phyloP scores from a whole-genome alignment of 208 protist genomes.

The Trichomonas tenax region DNA sequence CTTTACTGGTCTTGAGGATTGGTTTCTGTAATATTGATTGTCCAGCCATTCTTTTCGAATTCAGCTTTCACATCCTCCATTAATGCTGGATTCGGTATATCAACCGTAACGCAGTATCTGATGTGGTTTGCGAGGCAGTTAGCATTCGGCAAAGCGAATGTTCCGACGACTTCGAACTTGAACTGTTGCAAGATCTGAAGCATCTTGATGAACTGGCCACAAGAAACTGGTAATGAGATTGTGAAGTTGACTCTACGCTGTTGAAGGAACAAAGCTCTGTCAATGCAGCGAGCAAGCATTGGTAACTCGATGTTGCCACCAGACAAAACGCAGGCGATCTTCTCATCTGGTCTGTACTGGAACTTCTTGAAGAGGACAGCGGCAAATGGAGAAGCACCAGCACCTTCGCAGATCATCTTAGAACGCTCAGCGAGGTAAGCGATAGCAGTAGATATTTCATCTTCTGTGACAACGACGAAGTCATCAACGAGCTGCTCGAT shows the following conservation, averaged over 20 bases:
- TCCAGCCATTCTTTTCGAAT: neutral
- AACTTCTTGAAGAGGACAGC: slow-evolving; percentile 2
- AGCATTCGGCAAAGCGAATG: neutral
- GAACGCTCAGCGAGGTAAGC: neutral
- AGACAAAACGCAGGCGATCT: neutral
- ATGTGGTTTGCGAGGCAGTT: neutral
- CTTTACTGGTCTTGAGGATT: neutral
- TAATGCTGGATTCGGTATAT: neutral
- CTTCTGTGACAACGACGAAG: neutral
- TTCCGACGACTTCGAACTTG: neutral
- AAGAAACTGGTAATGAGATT: neutral
- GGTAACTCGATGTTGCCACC: neutral
- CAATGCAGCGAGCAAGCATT: neutral
- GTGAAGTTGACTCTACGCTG: neutral
- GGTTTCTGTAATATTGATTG: neutral
- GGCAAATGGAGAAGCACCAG: neutral
- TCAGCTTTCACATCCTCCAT: neutral
- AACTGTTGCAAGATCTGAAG: neutral
- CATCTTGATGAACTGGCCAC: neutral
- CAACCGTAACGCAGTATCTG: neutral
- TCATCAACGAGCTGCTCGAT: neutral
- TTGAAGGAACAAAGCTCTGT: neutral
- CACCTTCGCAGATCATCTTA: neutral
- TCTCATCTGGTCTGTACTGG: neutral
- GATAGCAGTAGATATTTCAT: neutral